phyloP scores from a whole-genome alignment of 202 grass and related monocot species.

The Setaria italica region DNA sequence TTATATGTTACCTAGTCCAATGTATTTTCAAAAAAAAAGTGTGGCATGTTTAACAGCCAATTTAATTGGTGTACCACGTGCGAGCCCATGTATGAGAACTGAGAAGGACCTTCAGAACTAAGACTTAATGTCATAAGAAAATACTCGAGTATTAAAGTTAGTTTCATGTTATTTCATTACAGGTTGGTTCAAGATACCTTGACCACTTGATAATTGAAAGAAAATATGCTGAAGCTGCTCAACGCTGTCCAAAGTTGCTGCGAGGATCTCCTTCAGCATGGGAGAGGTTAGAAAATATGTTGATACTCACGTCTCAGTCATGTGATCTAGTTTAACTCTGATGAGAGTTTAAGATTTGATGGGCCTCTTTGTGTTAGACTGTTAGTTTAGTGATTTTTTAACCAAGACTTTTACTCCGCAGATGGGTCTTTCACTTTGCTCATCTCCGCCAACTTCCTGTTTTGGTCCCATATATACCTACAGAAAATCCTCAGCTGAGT shows the following conservation, averaged over 20 bases:
- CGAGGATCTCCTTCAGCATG: slow-evolving; percentile 90
- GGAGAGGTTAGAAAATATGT: slow-evolving; percentile 80
- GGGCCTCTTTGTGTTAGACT: slow-evolving; percentile 7
- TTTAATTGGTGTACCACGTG: slow-evolving; percentile 7
- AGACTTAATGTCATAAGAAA: slow-evolving; percentile 19
- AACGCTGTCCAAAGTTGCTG: slow-evolving; percentile 87
- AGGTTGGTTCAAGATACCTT: slow-evolving; percentile 97
- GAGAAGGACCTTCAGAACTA: not conserved
- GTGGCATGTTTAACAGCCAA: not conserved
- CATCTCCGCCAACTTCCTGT: slow-evolving; percentile 94
- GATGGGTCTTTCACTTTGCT: slow-evolving; percentile 99
- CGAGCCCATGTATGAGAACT: not conserved
- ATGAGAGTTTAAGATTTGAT: slow-evolving; percentile 21
- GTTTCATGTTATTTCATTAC: slow-evolving; percentile 47
- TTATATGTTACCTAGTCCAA: slow-evolving; percentile 1
- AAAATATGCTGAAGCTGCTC: slow-evolving; percentile 94
- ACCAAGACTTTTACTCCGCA: slow-evolving; percentile 51
- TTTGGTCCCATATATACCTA: slow-evolving; percentile 97
- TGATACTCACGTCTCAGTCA: slow-evolving; percentile 19
- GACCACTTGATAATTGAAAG: slow-evolving; percentile 97
- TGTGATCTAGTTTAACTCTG: slow-evolving; percentile 11
- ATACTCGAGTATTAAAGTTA: slow-evolving; percentile 32
- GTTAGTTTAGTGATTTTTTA: slow-evolving; percentile 37
- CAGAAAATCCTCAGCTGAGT: slow-evolving; percentile 86
- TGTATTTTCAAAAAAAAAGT: slow-evolving; percentile 13